Percentiles rank a stretch among this genome's conserved stretches.
These are phyloP conservation scores for Phyllosticta citrichinensis DNA, from an alignment of 2,329 filamentous ascomycete genomes.

Conservation along the genomic window DNA sequence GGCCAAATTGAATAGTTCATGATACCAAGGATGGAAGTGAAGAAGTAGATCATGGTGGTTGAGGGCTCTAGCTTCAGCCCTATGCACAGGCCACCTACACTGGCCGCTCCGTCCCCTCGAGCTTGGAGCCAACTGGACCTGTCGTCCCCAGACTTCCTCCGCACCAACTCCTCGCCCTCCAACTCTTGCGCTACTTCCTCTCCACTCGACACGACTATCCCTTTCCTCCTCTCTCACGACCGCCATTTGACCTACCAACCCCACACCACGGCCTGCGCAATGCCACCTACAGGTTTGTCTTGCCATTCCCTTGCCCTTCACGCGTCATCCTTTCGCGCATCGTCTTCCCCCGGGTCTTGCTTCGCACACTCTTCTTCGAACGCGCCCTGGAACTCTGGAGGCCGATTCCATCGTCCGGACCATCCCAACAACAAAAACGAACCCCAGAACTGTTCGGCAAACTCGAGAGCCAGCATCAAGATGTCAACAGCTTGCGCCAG, in stretches of 20 bases:
- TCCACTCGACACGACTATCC: neutral
- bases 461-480: neutral
- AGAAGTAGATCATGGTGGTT: neutral
- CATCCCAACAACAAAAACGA: neutral
- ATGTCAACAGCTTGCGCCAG: neutral
- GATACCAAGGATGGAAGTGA: neutral
- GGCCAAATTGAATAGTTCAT: neutral
- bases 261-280: neutral
- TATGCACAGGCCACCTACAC: neutral
- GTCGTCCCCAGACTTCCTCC: neutral
- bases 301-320: neutral
- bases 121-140: neutral
- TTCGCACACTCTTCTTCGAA: neutral
- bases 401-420: neutral
- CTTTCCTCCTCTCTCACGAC: neutral
- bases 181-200: neutral
- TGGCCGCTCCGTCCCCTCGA: neutral
- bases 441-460: neutral
- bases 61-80: neutral
- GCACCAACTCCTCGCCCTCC: neutral
- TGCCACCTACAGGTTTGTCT: constrained; percentile 9
- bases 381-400: neutral
- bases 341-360: neutral
- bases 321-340: neutral
- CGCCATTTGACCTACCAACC: neutral